These are phyloP conservation scores for Cyclostephanos invisitatus DNA, from an alignment of 108 stramenopile species.

Conservation along the genomic window DNA sequence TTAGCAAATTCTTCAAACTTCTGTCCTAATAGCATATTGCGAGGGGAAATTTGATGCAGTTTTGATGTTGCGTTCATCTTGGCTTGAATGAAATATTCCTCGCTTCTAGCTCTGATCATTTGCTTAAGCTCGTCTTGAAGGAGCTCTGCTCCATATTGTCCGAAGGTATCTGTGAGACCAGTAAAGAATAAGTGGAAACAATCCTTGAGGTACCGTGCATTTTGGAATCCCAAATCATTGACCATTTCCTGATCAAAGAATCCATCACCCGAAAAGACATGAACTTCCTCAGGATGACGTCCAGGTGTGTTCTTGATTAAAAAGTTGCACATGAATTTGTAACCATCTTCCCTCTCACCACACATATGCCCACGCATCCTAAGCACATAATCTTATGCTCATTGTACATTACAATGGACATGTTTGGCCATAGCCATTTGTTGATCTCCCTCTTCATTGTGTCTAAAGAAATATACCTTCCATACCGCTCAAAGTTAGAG, in stretches of 20 bases:
- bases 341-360: constrained; percentile 14
- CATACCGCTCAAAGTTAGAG: constrained; percentile 27
- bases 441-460: constrained; percentile 29
- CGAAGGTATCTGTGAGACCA: constrained; percentile 9
- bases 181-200: constrained; percentile 2
- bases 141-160: background rate
- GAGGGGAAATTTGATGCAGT: background rate
- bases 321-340: constrained; percentile 16
- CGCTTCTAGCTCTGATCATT: background rate
- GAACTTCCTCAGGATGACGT: background rate
- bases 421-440: constrained; percentile 25
- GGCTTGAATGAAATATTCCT: background rate
- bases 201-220: constrained; percentile 8
- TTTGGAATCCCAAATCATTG: constrained; percentile 6
- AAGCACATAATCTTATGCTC: constrained; percentile 14
- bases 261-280: constrained; percentile 11
- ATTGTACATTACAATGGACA: constrained; percentile 16
- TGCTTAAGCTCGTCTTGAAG: constrained; percentile 3
- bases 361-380: constrained; percentile 29
- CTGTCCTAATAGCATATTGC: background rate
- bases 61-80: background rate
- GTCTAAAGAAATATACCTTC: constrained; percentile 16
- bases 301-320: constrained; percentile 7
- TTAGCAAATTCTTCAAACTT: background rate
- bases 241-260: constrained; percentile 15